Evolutionary conservation across 1,284 basidiomycete species (phyloP).

Genomic region (Peniophora sp.): DNA sequence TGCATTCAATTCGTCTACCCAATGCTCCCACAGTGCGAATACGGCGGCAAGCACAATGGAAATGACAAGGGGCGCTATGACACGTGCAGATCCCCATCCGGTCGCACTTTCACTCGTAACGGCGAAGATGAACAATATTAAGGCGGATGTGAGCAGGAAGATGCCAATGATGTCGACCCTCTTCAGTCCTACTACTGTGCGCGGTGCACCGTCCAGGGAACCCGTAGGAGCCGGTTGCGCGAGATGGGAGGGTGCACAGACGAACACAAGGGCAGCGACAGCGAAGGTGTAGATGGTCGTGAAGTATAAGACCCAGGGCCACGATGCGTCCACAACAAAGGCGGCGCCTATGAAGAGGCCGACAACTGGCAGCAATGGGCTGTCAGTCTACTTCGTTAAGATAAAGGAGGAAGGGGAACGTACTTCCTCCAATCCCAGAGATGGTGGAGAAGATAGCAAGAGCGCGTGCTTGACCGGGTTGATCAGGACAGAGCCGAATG

Average conservation of each 20-base stretch:
- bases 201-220: constrained; percentile 1
- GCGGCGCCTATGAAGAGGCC: constrained; percentile 23
- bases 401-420: background rate
- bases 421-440: background rate
- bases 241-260: constrained; percentile 21
- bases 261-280: constrained; percentile 17
- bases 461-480: background rate
- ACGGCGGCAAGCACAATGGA: constrained; percentile 23
- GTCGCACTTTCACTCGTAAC: constrained; percentile 27
- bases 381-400: background rate
- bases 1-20: background rate
- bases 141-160: constrained; percentile 18
- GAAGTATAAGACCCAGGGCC: constrained; percentile 30
- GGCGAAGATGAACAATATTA: constrained; percentile 34
- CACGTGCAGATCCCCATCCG: constrained; percentile 27
- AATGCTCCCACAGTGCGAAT: constrained; percentile 33
- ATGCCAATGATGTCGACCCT: constrained; percentile 31
- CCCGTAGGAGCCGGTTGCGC: background rate
- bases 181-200: constrained; percentile 7
- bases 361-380: background rate
- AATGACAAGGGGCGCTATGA: constrained; percentile 26
- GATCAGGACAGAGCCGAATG: background rate
- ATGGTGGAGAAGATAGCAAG: background rate
- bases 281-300: constrained; percentile 24
- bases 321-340: constrained; percentile 22